Conservation (phyloP, 257 asterid genomes). For the Petunia axillaris region DNA sequence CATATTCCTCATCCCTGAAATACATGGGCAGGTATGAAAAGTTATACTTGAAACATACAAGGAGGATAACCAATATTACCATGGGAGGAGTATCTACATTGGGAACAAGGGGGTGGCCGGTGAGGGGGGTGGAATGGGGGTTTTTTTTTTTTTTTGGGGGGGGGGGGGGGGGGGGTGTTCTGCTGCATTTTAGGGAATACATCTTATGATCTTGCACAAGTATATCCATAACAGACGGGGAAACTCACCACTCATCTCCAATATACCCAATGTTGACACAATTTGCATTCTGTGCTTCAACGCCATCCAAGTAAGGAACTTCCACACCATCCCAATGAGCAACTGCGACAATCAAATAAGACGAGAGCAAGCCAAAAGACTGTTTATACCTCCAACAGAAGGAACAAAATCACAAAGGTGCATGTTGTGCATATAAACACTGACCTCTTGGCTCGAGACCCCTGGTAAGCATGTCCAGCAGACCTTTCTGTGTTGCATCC, state of each 20-base stretch:
- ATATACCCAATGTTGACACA: constrained; percentile 64
- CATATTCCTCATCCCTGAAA: constrained; percentile 94
- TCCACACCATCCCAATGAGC: constrained; percentile 74
- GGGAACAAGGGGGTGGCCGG: background rate
- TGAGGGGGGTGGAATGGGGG: too few relatives aligned
- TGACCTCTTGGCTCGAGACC: constrained; percentile 73
- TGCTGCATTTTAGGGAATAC: background rate
- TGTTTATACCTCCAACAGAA: background rate
- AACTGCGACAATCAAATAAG: constrained; percentile 56
- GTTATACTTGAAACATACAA: background rate
- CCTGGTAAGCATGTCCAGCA: constrained; percentile 59
- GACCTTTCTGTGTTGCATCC: constrained; percentile 39
- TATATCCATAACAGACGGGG: background rate
- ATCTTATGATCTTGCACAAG: background rate
- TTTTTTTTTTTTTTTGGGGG: too few relatives aligned
- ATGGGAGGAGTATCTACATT: background rate
- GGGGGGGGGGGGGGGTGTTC: background rate
- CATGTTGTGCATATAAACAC: constrained; percentile 1
- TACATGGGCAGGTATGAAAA: background rate
- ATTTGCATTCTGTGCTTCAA: constrained; percentile 37
- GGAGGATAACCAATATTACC: background rate
- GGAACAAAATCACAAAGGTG: constrained; percentile 4
- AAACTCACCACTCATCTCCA: constrained; percentile 88
- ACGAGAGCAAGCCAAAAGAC: background rate
- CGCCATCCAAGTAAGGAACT: constrained; percentile 36